A percentile compares a stretch with the other conserved stretches of the same genome.
These are phyloP conservation scores for Skeletonema grethae DNA, from an alignment of 108 stramenopile species.

Conservation along the genomic window DNA sequence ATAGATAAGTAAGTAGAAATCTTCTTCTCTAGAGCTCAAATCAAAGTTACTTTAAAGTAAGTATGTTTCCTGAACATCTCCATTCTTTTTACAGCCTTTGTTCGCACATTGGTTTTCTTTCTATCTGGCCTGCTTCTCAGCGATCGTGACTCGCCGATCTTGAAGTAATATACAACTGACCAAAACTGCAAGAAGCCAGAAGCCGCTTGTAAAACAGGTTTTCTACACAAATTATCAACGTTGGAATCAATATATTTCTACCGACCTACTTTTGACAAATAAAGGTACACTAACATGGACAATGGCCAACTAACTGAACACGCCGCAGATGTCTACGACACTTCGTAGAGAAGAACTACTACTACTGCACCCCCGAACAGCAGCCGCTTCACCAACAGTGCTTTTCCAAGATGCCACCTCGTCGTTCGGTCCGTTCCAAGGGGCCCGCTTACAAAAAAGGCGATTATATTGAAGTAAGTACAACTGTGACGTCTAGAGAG, in stretches of 20 bases:
- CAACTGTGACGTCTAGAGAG: too few species aligned
- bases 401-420: neutral
- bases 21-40: neutral
- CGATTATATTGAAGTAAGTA: conserved; percentile 36
- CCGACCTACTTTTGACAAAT: neutral
- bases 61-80: neutral
- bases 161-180: too few species aligned
- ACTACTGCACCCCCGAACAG: neutral
- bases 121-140: too few species aligned
- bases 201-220: too few species aligned
- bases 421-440: neutral
- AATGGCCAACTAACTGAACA: neutral
- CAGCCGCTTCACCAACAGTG: neutral
- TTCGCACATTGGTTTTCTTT: too few species aligned
- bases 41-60: neutral
- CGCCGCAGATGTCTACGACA: neutral
- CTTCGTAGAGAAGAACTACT: neutral
- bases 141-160: too few species aligned
- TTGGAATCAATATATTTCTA: neutral
- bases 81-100: too few species aligned
- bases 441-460: conserved; percentile 37
- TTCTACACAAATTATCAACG: too few species aligned
- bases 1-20: neutral
- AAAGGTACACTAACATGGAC: neutral
- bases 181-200: too few species aligned